Evolutionary conservation across 192 early-diverging fungal species (phyloP).

Genomic region (Mycoemilia scoparia): DNA sequence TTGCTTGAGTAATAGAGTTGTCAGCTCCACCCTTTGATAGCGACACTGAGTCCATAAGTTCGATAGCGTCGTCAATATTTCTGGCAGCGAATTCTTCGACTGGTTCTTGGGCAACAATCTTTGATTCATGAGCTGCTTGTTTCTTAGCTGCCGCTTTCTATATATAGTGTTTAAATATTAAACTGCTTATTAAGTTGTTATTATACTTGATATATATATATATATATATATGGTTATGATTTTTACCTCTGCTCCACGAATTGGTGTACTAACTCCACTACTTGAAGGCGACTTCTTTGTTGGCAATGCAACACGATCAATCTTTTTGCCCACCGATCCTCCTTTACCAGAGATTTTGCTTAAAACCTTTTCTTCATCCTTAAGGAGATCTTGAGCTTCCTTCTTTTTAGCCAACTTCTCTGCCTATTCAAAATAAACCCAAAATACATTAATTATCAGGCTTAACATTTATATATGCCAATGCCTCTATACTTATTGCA

Average conservation of each 20-base stretch:
- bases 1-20: too few relatives aligned
- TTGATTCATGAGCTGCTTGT: slow-evolving; percentile 1
- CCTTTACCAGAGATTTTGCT: too few relatives aligned
- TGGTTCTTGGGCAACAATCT: background rate
- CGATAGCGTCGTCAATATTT: slow-evolving; percentile 74
- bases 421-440: too few relatives aligned
- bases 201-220: too few relatives aligned
- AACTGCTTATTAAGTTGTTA: too few relatives aligned
- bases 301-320: background rate
- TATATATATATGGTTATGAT: too few relatives aligned
- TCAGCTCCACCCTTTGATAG: slow-evolving; percentile 4
- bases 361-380: slow-evolving; percentile 42
- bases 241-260: too few relatives aligned
- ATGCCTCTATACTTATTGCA: background rate
- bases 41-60: slow-evolving; percentile 39
- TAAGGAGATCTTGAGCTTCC: slow-evolving; percentile 38
- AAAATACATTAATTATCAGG: too few relatives aligned
- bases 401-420: slow-evolving; percentile 32
- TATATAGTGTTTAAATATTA: too few relatives aligned
- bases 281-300: background rate
- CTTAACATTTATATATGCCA: background rate
- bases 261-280: too few relatives aligned
- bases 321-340: too few relatives aligned
- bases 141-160: slow-evolving; percentile 10
- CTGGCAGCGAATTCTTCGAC: slow-evolving; percentile 57